Evolutionary conservation across 116 monocot genomes (phyloP), one percentile per base, ranked within the genome.

Genomic region (Iris pallida): DNA sequence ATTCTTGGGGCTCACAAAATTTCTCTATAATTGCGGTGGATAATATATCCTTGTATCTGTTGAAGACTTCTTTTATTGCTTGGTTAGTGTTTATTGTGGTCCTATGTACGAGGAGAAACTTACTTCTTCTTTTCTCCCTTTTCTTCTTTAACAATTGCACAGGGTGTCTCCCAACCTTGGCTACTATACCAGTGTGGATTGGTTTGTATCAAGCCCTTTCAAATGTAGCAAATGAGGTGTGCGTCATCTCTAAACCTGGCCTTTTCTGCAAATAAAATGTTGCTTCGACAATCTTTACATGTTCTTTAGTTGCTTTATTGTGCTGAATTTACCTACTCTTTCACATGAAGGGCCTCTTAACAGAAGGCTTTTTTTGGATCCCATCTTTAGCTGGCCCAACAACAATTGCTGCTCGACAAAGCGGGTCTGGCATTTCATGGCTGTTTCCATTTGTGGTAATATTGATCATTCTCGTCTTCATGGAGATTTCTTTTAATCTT

Each of bases 311-410:
- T 56, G 45, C 30, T 71, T 46, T 20, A 20, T 45, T 51, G 16
- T 48, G 18, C 40, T 53, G 15, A 63, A 64, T 45, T 18, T 52
- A 58, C 7, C 46, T 58, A 57, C 16, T 75, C 64, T 53, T 76
- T 56, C 47, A 68, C 64, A 42, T 73, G 30, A 68, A 98, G 99
- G 99, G 93, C 12, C 82, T 99, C 65, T 71, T 99, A 65, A 99
- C 90, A 18, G 99, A 99, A 83, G 99, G 93, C n/a, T 93, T 99
- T 76, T 93, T 99, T 63, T 99, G 93, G 99, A 99, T 99, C 78
- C 99, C 93, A 9, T 93, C 93, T 15, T 75, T 99, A 71, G 90
- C 82, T 5, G 93, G 93, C 44, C 99, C 94, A 64, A 91, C 94
- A 74, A 91, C 90, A 47, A 93, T 93, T 65, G 99, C 99, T 81